Base-by-base conservation (phyloP, 1,139 yeast species). In the Pichia sp. region DNA sequence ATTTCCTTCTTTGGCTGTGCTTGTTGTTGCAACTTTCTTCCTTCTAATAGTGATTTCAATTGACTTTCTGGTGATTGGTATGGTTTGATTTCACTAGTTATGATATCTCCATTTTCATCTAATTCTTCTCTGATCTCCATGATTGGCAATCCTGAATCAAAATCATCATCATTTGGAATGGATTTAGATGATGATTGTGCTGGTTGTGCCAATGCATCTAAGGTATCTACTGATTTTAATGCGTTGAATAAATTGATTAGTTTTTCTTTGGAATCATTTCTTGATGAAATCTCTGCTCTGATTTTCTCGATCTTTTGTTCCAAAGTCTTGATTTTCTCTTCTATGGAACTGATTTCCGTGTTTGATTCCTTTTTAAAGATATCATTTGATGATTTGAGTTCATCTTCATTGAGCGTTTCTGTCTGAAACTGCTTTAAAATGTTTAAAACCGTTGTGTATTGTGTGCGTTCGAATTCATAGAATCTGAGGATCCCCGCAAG, bases 91-190 rank as follows among this genome's bases (percentile, higher is more conserved):
- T 70, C 67, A 11, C 74, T 69, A 15, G 55, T 63, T 0, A 84
- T 61, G 1, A 89, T 73, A 53, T 85, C 81, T 0, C 82, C 96
- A 12, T 85, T 81, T 1, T 86, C 96, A 63, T 90, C 96, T 37
- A 91, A 66, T 47, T 85, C 90, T 61, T 91, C 97, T 44, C 83
- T 75, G 20, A 90, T 90, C 49, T 90, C 97, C 83, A 90, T 81
- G 17, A 82, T 65, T 0, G 88, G 89, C 4, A 82, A 62, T 14
- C 35, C 40, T 7, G 36, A 33, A 11, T 33, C 14, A 18, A 33
- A 18, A 10, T 28, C 19, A 14, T 11, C 21, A 17, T 18, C 15
- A 21, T 24, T 4, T 20, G n/a, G 22, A 4, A 18, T 4, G 18
- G 34, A 21, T 19, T 27, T 35, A 9, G 20, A 14, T 7, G 24